Percentiles rank a stretch among this genome's conserved stretches.
These are phyloP conservation scores for Syzygium grande DNA, from an alignment of 345 rosid genomes.

Conservation along the genomic window DNA sequence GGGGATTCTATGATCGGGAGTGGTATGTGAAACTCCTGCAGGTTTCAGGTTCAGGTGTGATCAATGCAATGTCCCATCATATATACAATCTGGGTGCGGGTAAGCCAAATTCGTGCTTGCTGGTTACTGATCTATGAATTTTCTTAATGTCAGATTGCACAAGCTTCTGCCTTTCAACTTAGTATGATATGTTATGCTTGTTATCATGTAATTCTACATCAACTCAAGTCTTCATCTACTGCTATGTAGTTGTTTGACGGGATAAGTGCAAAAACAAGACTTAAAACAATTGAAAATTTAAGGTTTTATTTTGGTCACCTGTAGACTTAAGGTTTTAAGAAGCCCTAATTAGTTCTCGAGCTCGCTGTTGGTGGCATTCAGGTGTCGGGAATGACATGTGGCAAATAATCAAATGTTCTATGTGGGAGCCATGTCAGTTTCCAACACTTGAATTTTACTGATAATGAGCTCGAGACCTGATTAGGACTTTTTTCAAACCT, in stretches of 20 bases:
- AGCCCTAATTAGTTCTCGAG: neutral
- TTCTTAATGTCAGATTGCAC: neutral
- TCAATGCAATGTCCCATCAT: conserved; percentile 74
- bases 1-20: conserved; percentile 68
- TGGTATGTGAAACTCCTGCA: conserved; percentile 79
- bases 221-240: neutral
- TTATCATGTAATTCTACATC: neutral
- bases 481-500: neutral
- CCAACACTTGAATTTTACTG: neutral
- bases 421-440: accelerated
- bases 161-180: neutral
- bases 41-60: conserved; percentile 55
- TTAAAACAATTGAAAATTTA: neutral
- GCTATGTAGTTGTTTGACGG: neutral
- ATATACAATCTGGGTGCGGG: conserved; percentile 96
- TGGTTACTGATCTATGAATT: neutral
- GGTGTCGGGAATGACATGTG: accelerated
- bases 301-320: neutral
- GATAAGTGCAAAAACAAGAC: neutral
- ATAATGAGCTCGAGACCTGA: neutral
- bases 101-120: neutral
- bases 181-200: neutral
- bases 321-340: neutral
- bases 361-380: neutral
- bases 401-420: neutral